A percentile compares a stretch with the other conserved stretches of the same genome.
Conservation (phyloP, 352 stramenopile genomes). For the Pythium coloratum region DNA sequence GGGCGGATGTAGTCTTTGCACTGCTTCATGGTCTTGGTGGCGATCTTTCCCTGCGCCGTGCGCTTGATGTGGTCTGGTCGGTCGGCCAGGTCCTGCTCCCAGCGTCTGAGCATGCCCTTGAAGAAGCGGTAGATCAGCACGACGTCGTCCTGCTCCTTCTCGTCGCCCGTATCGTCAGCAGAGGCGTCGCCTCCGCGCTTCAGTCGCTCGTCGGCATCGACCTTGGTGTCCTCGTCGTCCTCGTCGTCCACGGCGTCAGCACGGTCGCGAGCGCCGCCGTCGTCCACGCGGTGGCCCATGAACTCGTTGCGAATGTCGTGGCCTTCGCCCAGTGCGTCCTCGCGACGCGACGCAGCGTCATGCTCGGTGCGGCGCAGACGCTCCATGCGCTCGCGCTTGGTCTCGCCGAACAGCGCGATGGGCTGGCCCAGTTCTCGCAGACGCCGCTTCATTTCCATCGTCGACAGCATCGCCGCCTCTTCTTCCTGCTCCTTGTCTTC, state of each 20-base stretch:
- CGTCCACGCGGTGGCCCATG: constrained; percentile 38
- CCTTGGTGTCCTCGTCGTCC: constrained; percentile 17
- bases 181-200: constrained; percentile 6
- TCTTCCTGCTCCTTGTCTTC: constrained; percentile 18
- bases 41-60: constrained; percentile 91
- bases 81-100: constrained; percentile 90
- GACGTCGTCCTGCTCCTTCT: constrained; percentile 37
- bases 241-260: constrained; percentile 49
- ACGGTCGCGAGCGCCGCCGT: constrained; percentile 23
- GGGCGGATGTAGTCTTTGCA: constrained; percentile 99
- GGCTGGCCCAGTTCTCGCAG: constrained; percentile 81
- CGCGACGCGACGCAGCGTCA: constrained; percentile 56
- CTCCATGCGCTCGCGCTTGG: constrained; percentile 49
- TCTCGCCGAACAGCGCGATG: constrained; percentile 90
- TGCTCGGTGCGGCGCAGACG: constrained; percentile 72
- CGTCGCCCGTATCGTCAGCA: constrained; percentile 21
- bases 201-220: constrained; percentile 3
- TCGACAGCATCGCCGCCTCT: constrained; percentile 46
- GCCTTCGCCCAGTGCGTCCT: constrained; percentile 69
- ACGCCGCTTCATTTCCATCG: constrained; percentile 73
- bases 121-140: constrained; percentile 91
- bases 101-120: constrained; percentile 91
- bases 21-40: constrained; percentile 98
- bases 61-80: constrained; percentile 89
- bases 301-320: constrained; percentile 84